Evolutionary conservation across 768 basidiomycete genomes (phyloP), one percentile per base, ranked within the genome.

Genomic region (Tulasnella calospora): DNA sequence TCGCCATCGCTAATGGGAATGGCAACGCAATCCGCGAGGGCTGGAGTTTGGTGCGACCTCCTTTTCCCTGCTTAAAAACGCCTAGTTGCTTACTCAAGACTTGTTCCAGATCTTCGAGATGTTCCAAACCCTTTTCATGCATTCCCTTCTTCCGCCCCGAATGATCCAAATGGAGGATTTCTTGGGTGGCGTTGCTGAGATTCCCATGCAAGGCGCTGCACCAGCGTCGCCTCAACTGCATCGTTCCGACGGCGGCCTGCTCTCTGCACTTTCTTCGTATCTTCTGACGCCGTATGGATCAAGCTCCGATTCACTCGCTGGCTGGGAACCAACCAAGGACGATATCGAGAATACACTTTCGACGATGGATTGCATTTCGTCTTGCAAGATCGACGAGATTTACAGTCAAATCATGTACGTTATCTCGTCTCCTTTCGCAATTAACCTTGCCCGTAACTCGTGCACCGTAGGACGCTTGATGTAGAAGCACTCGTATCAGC

Each of bases 81-180:
- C 23, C 19, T 5, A 8, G 33, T 27, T 73, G 72, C 55, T 47
- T 17, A 70, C 79, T 41, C 30, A 55, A 57, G 27, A 35, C 9
- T 70, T 78, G 27, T 51, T 21, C 57, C 83, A 98, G 93, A 95
- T 99, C 76, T 98, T 99, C 82, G 97, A 99, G 84, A 98, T 99
- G 92, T 96, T 97, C 85, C 93, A 96, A 82, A 98, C 96, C 44
- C 86, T 99, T 33, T 99, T 99, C 85, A 85, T 98, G 70, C 94
- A 99, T 83, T 96, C 96, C 23, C 87, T 99, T 35, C 86, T 99
- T 23, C 98, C 98, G 0, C 90, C 88, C 13, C 88, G 92, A 73
- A 94, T 99, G 92, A 86, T 98, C 15, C 95, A 97, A 83, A 96
- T 98, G 94, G 97, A 98, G 83, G 98, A 99, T 83, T 99, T 99